Evolutionary conservation across 805 yeast genomes (phyloP), one percentile per base, ranked within the genome.

Genomic region (Kluyveromyces dobzhanskii): DNA sequence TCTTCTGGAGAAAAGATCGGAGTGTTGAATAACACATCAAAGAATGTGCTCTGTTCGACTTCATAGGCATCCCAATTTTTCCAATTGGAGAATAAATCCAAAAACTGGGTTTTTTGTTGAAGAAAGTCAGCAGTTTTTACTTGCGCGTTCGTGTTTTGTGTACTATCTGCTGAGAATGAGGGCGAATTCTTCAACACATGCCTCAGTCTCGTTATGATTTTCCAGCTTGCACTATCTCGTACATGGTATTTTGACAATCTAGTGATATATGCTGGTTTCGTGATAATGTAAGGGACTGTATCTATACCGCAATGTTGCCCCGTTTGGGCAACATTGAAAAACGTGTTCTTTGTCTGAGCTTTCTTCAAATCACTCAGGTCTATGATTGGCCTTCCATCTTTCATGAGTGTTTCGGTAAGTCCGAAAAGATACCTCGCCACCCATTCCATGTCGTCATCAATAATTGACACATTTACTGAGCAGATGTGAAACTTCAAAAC

Each of bases 41-140:
- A 27, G 7, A 27, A 27, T 27, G 30, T 7, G 16, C 30, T 27
- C 7, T 12, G 16, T 27, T n/a, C 16, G 7, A 78, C 71, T 49
- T 75, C 75, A 24, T 77, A 68, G 32, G 83, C 80, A 50, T 90
- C 98, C 97, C 97, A 88, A 43, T 78, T 76, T 66, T 97, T 75
- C 97, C 97, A 92, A 11, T 70, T 66, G 0, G 78, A 66, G 50
- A 87, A 86, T 1, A 78, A 67, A 3, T 68, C 62, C 17, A 76
- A 57, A 2, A 21, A 21, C 24, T 21, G 24, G 6, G 24, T 6
- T 21, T 21, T 21, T 6, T 21, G 8, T 9, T 21, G 6, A 9
- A 6, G 9, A 9, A 21, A 6, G 24, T 21, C 9, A 6, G 8
- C 9, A 21, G 9, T 9, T 21, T 21, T 9, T 9, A 6, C 24